Conservation (phyloP, 768 basidiomycete genomes). For the Mycena amicta region DNA sequence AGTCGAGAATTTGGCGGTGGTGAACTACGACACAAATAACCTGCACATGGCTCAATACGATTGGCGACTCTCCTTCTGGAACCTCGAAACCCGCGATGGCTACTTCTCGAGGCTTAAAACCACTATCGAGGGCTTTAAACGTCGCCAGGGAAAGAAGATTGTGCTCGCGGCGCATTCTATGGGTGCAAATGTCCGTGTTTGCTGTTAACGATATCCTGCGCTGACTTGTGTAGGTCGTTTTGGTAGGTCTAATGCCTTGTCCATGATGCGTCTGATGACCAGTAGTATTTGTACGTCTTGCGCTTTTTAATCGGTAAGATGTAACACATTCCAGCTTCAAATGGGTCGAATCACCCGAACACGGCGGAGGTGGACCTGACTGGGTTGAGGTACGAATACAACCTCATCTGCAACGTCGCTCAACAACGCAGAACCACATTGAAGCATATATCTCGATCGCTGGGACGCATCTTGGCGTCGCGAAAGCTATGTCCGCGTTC, state of each 20-base stretch:
- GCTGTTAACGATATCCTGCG: neutral
- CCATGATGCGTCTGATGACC: slow-evolving; percentile 2
- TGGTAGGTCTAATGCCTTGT: slow-evolving; percentile 42
- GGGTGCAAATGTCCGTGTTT: slow-evolving; percentile 78
- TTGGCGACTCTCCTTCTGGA: slow-evolving; percentile 87
- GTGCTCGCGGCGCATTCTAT: slow-evolving; percentile 88
- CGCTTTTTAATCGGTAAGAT: neutral
- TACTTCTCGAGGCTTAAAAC: slow-evolving; percentile 85
- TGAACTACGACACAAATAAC: slow-evolving; percentile 93
- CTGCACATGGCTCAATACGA: slow-evolving; percentile 85
- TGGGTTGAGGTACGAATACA: slow-evolving; percentile 82
- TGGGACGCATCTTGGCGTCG: slow-evolving; percentile 86
- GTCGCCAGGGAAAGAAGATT: slow-evolving; percentile 72
- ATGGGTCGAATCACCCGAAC: slow-evolving; percentile 90
- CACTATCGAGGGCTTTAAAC: slow-evolving; percentile 77
- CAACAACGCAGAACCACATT: slow-evolving; percentile 65
- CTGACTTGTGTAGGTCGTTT: slow-evolving; percentile 39
- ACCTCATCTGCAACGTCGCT: slow-evolving; percentile 6
- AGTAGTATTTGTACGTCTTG: slow-evolving; percentile 80
- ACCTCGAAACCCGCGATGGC: slow-evolving; percentile 88
- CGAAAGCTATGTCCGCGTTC: slow-evolving; percentile 95
- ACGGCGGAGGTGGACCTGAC: slow-evolving; percentile 77
- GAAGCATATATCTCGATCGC: slow-evolving; percentile 84
- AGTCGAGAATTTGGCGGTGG: slow-evolving; percentile 90
- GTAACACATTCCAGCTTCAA: slow-evolving; percentile 62